Evolutionary conservation across 352 stramenopile genomes (phyloP).

Genomic region (Globisporangium abappressorium): DNA sequence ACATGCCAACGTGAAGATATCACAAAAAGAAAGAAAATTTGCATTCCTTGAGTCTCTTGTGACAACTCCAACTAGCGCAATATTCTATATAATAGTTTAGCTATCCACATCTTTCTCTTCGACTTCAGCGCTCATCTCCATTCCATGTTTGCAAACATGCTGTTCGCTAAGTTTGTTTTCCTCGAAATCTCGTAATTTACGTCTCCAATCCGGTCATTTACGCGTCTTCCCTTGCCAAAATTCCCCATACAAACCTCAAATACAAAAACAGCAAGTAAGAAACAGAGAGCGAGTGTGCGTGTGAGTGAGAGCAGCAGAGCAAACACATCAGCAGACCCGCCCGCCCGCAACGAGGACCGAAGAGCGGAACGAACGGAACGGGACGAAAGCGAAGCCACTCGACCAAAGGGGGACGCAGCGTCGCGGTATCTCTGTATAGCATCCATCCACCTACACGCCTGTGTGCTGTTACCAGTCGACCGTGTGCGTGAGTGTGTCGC

Average conservation of each 20-base stretch:
- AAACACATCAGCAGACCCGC: background rate
- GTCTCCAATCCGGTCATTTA: background rate
- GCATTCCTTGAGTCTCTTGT: background rate
- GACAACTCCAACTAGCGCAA: background rate
- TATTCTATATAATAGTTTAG: background rate
- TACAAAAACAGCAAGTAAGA: background rate
- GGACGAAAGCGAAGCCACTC: background rate
- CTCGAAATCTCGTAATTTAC: background rate
- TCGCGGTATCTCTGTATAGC: background rate
- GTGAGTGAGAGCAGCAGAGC: background rate
- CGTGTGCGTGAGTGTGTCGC: background rate
- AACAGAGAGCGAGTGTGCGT: slow-evolving; percentile 11
- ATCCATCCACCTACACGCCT: background rate
- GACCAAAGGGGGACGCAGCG: background rate
- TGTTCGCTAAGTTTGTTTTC: background rate
- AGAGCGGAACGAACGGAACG: background rate
- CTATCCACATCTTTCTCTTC: background rate
- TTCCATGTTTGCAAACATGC: background rate
- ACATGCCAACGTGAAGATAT: background rate
- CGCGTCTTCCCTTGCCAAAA: background rate
- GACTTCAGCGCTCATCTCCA: background rate
- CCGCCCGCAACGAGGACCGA: background rate
- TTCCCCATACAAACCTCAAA: background rate
- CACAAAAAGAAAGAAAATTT: background rate
- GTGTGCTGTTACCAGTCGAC: background rate